phyloP scores from a whole-genome alignment of 2,329 filamentous ascomycete species.

The Bretziella fagacearum region DNA sequence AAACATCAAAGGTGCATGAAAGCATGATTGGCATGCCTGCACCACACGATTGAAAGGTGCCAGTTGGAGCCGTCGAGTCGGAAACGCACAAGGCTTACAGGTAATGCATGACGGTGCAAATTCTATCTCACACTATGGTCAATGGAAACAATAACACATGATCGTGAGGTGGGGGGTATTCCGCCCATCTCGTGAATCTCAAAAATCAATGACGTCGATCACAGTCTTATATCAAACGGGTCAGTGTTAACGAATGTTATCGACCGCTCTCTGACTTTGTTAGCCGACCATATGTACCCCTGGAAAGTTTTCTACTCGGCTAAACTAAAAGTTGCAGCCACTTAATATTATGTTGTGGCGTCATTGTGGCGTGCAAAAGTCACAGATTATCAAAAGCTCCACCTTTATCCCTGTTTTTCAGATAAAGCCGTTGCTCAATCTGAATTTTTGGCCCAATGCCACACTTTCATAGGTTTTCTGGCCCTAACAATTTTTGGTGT shows the following conservation, averaged over 20 bases:
- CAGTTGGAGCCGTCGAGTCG: not conserved
- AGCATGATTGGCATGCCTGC: not conserved
- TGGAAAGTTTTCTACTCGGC: not conserved
- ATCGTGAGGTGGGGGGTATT: too few relatives aligned
- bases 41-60: not conserved
- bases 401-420: not conserved
- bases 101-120: too few relatives aligned
- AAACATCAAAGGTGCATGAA: too few relatives aligned
- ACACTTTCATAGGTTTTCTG: slow-evolving; percentile 14
- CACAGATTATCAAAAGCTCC: not conserved
- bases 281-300: too few relatives aligned
- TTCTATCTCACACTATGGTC: too few relatives aligned
- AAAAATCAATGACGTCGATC: too few relatives aligned
- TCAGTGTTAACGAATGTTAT: too few relatives aligned
- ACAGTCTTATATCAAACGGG: too few relatives aligned
- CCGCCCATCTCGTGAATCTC: too few relatives aligned
- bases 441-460: slow-evolving; percentile 5
- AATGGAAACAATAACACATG: not conserved
- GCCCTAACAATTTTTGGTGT: slow-evolving; percentile 15
- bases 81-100: not conserved
- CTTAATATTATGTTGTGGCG: not conserved
- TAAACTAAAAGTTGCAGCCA: not conserved
- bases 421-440: not conserved
- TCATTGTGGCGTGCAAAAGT: not conserved
- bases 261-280: too few relatives aligned